phyloP scores from a whole-genome alignment of 306 rosid species.

The Quillaja saponaria region DNA sequence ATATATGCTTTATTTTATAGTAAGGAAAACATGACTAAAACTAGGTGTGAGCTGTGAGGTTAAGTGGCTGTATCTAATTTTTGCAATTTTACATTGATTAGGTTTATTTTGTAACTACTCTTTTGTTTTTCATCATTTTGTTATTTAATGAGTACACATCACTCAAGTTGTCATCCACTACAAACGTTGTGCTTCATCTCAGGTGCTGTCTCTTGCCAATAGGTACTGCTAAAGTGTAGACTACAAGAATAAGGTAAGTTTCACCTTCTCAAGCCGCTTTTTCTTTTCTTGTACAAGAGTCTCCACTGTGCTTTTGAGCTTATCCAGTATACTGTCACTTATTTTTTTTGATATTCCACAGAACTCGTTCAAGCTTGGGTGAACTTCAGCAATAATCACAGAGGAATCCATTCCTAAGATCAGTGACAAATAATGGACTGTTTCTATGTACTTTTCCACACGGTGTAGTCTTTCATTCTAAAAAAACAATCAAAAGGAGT shows the following conservation, averaged over 20 bases:
- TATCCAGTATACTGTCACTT: conserved; percentile 65
- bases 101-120: background rate
- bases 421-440: conserved; percentile 65
- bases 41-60: conserved; percentile 11
- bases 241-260: background rate
- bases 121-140: background rate
- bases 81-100: conserved; percentile 4
- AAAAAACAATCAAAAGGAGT: conserved; percentile 29
- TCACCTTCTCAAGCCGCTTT: conserved; percentile 81
- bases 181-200: conserved; percentile 3
- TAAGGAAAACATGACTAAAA: conserved; percentile 26
- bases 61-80: conserved; percentile 8
- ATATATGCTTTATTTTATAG: background rate
- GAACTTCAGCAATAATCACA: conserved; percentile 67
- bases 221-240: conserved; percentile 9
- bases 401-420: conserved; percentile 86
- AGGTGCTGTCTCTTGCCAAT: conserved; percentile 1
- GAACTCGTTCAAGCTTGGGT: conserved; percentile 78
- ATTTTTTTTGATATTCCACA: conserved; percentile 73
- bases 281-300: conserved; percentile 83
- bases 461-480: conserved; percentile 81
- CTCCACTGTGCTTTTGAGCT: conserved; percentile 70
- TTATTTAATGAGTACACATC: background rate
- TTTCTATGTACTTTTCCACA: conserved; percentile 63
- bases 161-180: background rate